These are phyloP conservation scores for Pyrenophora seminiperda DNA, from an alignment of 2,329 filamentous ascomycete genomes.

Conservation along the genomic window DNA sequence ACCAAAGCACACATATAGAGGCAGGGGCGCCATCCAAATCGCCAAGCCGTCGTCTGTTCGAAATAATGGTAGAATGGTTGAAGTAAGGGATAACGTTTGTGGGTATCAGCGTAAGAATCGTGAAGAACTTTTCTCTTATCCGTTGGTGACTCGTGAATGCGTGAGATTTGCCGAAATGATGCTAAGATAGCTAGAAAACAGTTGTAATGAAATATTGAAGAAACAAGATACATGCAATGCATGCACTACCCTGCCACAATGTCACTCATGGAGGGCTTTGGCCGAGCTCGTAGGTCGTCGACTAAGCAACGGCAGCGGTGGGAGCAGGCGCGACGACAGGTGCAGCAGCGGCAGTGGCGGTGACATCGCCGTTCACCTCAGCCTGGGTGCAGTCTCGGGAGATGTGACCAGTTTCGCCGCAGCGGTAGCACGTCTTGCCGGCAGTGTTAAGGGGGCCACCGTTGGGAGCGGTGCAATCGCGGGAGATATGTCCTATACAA, in stretches of 20 bases:
- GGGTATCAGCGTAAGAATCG: constrained; percentile 53
- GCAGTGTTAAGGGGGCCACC: constrained; percentile 93
- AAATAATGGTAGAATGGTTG: constrained; percentile 46
- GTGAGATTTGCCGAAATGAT: constrained; percentile 44
- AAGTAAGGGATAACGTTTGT: constrained; percentile 46
- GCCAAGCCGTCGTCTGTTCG: constrained; percentile 46
- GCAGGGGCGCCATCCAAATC: constrained; percentile 35
- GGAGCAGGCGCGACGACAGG: constrained; percentile 49
- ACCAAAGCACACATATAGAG: constrained; percentile 23
- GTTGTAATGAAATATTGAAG: constrained; percentile 33
- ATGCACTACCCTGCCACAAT: constrained; percentile 21
- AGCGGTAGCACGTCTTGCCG: constrained; percentile 98
- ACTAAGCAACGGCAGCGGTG: constrained; percentile 49
- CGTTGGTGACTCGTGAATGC: constrained; percentile 46
- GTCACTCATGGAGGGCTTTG: constrained; percentile 22
- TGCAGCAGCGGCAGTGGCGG: constrained; percentile 31
- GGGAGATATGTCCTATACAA: constrained; percentile 75
- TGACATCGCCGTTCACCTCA: constrained; percentile 54
- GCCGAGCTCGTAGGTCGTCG: constrained; percentile 4
- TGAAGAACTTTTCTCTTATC: constrained; percentile 45
- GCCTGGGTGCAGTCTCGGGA: constrained; percentile 92
- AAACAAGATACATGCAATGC: constrained; percentile 20
- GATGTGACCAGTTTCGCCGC: constrained; percentile 93
- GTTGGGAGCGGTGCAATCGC: constrained; percentile 95
- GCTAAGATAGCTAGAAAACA: constrained; percentile 40